A percentile compares a stretch with the other conserved stretches of the same genome.
phyloP scores from a whole-genome alignment of 208 protist species.

The Tritrichomonas musculus region DNA sequence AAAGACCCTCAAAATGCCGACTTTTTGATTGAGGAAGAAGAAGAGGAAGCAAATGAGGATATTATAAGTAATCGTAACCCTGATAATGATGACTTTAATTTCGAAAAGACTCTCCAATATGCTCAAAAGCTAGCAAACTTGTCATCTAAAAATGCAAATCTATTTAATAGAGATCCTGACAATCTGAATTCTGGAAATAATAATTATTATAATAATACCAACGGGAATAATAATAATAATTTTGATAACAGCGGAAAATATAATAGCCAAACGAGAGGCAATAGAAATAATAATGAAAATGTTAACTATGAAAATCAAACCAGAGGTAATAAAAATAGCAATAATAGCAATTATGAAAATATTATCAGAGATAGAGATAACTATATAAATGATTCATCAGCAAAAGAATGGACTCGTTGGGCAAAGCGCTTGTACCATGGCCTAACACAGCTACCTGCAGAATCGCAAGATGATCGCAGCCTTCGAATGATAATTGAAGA shows the following conservation, averaged over 20 bases:
- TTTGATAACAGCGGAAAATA: neutral
- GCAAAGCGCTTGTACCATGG: neutral
- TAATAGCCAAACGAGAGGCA: neutral
- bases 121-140: too few species aligned
- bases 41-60: too few species aligned
- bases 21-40: too few species aligned
- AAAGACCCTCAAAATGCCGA: too few species aligned
- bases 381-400: neutral
- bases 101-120: too few species aligned
- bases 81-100: too few species aligned
- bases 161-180: too few species aligned
- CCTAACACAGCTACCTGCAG: neutral
- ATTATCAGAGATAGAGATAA: too few species aligned
- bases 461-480: neutral
- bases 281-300: neutral
- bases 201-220: too few species aligned
- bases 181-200: too few species aligned
- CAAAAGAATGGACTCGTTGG: neutral
- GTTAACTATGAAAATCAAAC: neutral
- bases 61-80: too few species aligned
- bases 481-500: neutral
- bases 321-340: neutral
- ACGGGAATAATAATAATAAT: neutral
- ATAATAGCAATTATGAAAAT: neutral
- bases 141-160: too few species aligned